Base-by-base conservation (phyloP, 1,284 basidiomycete species). In the Cryptococcus amylolentus region DNA sequence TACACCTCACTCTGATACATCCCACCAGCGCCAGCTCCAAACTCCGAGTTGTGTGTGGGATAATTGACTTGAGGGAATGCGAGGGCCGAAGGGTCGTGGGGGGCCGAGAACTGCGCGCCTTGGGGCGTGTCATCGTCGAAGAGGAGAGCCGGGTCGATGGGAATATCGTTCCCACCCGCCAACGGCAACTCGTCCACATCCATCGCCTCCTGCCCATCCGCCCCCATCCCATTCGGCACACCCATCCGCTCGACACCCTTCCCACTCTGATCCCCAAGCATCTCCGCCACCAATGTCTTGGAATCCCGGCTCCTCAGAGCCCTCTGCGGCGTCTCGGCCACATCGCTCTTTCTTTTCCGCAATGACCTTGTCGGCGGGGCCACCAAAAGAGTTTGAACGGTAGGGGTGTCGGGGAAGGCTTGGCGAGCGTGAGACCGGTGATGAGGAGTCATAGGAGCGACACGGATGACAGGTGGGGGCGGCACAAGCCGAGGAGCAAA, bases 341-440 rank as follows among this genome's bases (percentile, higher is more conserved):
- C 51, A 49, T 42, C 53, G 46, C 39, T 44, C 39, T 40, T 49
- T 7, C 71, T 62, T 27, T 65, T 65, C 18, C 73, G 55, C n/a
- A 76, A 57, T 28, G 42, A 61, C 23, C 72, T 57, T 12, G 55
- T 56, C 2, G 70, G 68, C 14, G 23, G 16, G 14, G 45, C 27
- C 14, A 58, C 62, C 52, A 1, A 47, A 3, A 69, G 57, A 20
- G 73, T 52, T 4, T 65, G 64, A 5, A 70, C 68, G 12, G 73
- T 69, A 14, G 72, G 65, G 14, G 65, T 66, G 5, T 71, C 73
- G 35, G 70, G 71, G 50, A 62, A 57, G 58, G 71, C 71, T 58
- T 72, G 60, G 42, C n/a, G 42, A 46, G 18, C 44, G 28, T 23
- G 42, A 42, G 18, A 55, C 31, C 12, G 37, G 20, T 26, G 7